phyloP scores from a whole-genome alignment of 2,329 filamentous ascomycete species.

The Penicillium palitans region DNA sequence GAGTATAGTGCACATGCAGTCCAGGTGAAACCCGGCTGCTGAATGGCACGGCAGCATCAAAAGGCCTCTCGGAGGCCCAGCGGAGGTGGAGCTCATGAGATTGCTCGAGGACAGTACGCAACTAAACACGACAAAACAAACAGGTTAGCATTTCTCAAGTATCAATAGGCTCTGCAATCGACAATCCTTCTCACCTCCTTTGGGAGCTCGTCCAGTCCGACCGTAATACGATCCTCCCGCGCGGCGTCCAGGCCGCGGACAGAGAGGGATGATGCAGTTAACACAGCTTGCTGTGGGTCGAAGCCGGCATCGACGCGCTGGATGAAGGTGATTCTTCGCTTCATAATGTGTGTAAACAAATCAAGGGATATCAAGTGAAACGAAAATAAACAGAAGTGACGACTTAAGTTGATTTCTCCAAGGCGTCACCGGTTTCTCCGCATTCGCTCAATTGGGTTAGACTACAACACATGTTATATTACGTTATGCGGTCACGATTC shows the following conservation, averaged over 20 bases:
- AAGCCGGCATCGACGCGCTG: slow-evolving; percentile 64
- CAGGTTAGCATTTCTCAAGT: background rate
- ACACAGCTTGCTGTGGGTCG: slow-evolving; percentile 62
- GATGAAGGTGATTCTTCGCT: slow-evolving; percentile 68
- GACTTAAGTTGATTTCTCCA: slow-evolving; percentile 14
- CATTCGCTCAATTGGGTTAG: slow-evolving; percentile 25
- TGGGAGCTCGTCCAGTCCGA: slow-evolving; percentile 72
- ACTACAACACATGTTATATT: background rate
- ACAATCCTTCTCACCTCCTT: slow-evolving; percentile 51
- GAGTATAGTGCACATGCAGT: slow-evolving; percentile 76
- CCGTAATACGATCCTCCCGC: slow-evolving; percentile 76
- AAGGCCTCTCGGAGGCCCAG: slow-evolving; percentile 66
- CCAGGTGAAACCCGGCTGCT: slow-evolving; percentile 74
- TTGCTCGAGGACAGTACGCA: slow-evolving; percentile 62
- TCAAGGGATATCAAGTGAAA: background rate
- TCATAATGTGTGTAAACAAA: slow-evolving; percentile 33
- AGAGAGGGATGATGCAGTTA: slow-evolving; percentile 56
- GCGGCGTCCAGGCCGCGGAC: slow-evolving; percentile 65
- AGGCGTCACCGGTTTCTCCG: slow-evolving; percentile 20
- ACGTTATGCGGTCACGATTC: background rate
- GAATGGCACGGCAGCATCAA: slow-evolving; percentile 67
- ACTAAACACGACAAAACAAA: slow-evolving; percentile 37
- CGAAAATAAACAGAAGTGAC: slow-evolving; percentile 3
- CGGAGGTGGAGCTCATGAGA: slow-evolving; percentile 74
- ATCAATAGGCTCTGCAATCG: background rate